Base-by-base conservation (phyloP, 371 early-diverging fungal species). In the Polyrhizophydium stewartii region DNA sequence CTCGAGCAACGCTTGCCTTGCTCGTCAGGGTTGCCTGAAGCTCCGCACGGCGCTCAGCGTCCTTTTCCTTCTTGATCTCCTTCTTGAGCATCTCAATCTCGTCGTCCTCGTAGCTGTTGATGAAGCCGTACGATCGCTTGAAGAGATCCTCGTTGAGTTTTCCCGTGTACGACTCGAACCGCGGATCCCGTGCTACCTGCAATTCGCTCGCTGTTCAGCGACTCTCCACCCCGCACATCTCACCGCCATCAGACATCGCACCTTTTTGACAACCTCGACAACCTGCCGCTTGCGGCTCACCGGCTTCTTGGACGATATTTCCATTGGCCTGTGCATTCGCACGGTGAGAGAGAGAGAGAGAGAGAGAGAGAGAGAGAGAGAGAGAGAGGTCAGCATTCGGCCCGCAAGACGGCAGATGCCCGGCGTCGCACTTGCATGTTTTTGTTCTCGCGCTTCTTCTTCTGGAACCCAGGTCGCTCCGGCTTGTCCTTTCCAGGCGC, bases 141-240 rank as follows among this genome's bases (percentile, higher is more conserved):
- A 91, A 95, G 35, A 94, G 69, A 45, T 89, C 94, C 50, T 86
- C 84, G 72, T 94, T 92, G 52, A 90, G 78, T 40, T 86, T 77
- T n/a, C 96, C 96, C 0, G 88, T 84, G 37, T 89, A 64, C 41
- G 80, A 82, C 71, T 93, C 93, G 71, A 95, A 95, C 47, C 96
- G 80, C 46, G 96, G 96, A 73, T 95, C 96, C 27, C 91, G 85
- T 25, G 81, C 74, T 82, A 85, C 83, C 82, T 85, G 56, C 32
- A 38, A n/a, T n/a, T n/a, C n/a, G n/a, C n/a, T n/a, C n/a, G n/a
- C n/a, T n/a, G n/a, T n/a, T n/a, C n/a, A n/a, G n/a, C 43, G n/a
- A 21, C 24, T 21, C 17, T 16, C 31, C 16, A 57, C 13, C 41
- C 31, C 62, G 35, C 56, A 35, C 17, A n/a, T n/a, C n/a, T n/a